Conservation (phyloP, 306 rosid species). For the Urtica urens region DNA sequence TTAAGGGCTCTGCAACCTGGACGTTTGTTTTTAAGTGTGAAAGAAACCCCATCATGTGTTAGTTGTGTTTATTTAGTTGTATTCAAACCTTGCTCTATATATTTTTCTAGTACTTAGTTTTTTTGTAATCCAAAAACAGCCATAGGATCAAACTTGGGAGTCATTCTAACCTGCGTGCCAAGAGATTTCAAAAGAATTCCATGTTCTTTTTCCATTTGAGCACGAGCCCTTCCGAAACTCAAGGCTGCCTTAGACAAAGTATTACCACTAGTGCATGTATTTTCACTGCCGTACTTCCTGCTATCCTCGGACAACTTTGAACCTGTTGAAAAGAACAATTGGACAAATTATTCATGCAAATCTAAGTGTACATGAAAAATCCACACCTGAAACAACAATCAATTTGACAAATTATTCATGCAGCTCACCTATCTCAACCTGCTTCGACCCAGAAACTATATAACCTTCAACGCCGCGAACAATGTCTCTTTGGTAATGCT, state of each 20-base stretch:
- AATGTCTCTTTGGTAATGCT: slow-evolving; percentile 86
- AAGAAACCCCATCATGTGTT: too few species aligned
- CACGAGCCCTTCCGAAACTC: slow-evolving; percentile 60
- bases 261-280: slow-evolving; percentile 75
- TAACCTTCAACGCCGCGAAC: slow-evolving; percentile 88
- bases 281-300: slow-evolving; percentile 79
- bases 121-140: too few species aligned
- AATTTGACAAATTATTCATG: too few species aligned
- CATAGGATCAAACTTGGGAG: not conserved
- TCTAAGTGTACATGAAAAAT: slow-evolving; percentile 3
- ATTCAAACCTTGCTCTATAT: not conserved
- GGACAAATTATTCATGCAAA: not conserved
- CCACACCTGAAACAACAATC: slow-evolving; percentile 5
- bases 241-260: slow-evolving; percentile 57
- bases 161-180: slow-evolving; percentile 64
- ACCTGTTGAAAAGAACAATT: slow-evolving; percentile 39
- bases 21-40: slow-evolving; percentile 6
- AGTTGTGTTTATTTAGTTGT: too few species aligned
- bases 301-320: slow-evolving; percentile 87
- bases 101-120: not conserved
- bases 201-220: slow-evolving; percentile 84
- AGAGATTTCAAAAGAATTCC: slow-evolving; percentile 63
- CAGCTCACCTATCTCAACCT: slow-evolving; percentile 61
- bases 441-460: slow-evolving; percentile 78
- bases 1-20: slow-evolving; percentile 88